Evolutionary conservation across 108 stramenopile genomes (phyloP).

Genomic region (Skeletonema marinoi): DNA sequence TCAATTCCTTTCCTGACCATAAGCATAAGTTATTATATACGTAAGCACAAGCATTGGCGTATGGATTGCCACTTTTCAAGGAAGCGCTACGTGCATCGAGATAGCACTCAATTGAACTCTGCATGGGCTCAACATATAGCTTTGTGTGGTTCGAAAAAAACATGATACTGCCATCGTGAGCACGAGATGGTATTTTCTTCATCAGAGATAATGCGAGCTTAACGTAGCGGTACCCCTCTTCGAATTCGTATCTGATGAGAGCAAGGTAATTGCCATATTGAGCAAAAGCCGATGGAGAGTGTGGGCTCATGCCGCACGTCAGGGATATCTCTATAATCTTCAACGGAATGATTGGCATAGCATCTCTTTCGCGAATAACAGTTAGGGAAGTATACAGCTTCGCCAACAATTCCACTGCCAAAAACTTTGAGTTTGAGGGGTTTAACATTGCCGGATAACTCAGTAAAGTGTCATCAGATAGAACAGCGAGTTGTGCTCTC

Average conservation of each 20-base stretch:
- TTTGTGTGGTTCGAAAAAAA: neutral
- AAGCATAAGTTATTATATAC: neutral
- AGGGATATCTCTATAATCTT: constrained; percentile 20
- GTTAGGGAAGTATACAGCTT: neutral
- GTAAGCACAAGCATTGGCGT: neutral
- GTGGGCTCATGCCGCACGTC: constrained; percentile 13
- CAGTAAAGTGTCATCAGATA: constrained; percentile 8
- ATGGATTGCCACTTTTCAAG: constrained; percentile 6
- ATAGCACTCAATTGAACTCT: constrained; percentile 8
- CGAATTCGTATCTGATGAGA: neutral
- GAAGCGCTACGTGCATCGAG: neutral
- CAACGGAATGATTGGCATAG: neutral
- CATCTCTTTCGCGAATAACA: neutral
- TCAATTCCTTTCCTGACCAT: constrained; percentile 8
- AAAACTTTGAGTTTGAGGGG: neutral
- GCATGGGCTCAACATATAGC: neutral
- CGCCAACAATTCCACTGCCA: constrained; percentile 18
- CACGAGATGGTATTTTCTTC: too few relatives aligned
- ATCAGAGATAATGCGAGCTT: too few relatives aligned
- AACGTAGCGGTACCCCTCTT: neutral
- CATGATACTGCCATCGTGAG: neutral
- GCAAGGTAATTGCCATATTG: constrained; percentile 11
- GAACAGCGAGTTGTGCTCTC: neutral
- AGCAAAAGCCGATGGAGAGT: neutral
- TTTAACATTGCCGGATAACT: constrained; percentile 18